These are phyloP conservation scores for Fusarium transvaalense DNA, from an alignment of 2,329 filamentous ascomycete genomes.

Conservation along the genomic window DNA sequence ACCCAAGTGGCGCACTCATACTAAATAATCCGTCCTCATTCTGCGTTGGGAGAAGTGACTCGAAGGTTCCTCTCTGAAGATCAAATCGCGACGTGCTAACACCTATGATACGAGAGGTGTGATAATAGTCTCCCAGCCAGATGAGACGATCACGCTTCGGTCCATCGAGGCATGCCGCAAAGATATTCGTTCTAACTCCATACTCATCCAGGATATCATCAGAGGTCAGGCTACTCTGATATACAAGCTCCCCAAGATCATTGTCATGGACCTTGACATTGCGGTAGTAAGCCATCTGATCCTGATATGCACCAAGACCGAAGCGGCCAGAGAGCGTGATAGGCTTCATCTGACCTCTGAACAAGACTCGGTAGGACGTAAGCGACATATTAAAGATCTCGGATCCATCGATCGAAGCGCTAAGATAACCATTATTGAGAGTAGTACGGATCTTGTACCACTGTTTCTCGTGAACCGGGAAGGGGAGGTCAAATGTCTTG, in stretches of 20 bases:
- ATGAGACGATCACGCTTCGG: constrained; percentile 18
- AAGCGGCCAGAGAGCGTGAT: constrained; percentile 3
- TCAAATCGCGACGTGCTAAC: constrained; percentile 16
- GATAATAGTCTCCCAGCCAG: constrained; percentile 21
- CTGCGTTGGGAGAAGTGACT: constrained; percentile 15
- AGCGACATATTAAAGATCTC: constrained; percentile 4
- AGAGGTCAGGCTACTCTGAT: not conserved
- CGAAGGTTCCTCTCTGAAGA: constrained; percentile 13
- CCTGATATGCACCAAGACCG: constrained; percentile 15
- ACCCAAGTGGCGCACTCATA: constrained; percentile 13
- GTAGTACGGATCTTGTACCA: constrained; percentile 11
- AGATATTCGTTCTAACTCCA: constrained; percentile 2
- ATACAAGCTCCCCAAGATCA: not conserved
- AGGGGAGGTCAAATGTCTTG: constrained; percentile 7
- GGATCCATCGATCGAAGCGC: not conserved
- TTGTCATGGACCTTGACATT: constrained; percentile 1
- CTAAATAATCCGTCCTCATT: constrained; percentile 9
- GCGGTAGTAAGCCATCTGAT: constrained; percentile 15
- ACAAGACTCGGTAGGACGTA: not conserved
- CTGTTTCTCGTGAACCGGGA: constrained; percentile 4
- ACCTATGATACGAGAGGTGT: constrained; percentile 19
- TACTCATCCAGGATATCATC: constrained; percentile 5
- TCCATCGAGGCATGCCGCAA: constrained; percentile 14
- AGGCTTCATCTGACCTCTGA: constrained; percentile 4
- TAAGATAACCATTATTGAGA: not conserved